Base-by-base conservation (phyloP, 257 asterid genomes). In the Petrea volubilis region DNA sequence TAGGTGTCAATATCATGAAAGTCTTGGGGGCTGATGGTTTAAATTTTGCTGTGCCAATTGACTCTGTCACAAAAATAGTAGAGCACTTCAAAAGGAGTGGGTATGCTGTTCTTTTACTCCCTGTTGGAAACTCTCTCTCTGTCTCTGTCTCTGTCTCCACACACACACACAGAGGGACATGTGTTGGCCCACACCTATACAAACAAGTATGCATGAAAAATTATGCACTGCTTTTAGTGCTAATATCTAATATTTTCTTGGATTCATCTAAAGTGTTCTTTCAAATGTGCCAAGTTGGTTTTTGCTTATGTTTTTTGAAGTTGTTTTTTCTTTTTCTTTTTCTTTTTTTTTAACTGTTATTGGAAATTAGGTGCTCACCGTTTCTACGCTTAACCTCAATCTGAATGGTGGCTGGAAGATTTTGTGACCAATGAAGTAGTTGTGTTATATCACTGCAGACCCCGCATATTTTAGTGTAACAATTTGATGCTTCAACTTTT, bases 41-140 rank as follows among this genome's bases (percentile, higher is more conserved):
- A 75, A 82, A 85, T 74, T 93, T 93, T 76, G 83, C 97, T 44
- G 96, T 90, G 18, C 98, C 97, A 64, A 76, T 88, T 68, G 97
- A 90, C 76, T 88, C 90, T 28, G 93, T 83, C 68, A 28, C 85
- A 77, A 87, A 81, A 78, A 90, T 93, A 47, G 68, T 90, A 17
- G 87, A 83, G 79, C 97, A 93, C 80, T 90, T 93, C 82, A 85
- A 87, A 76, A 78, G 33, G 46, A 86, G 83, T 53, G 96, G 97
- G 98, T 90, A 82, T 24, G 73, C 36, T 65, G 4, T 5, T 11
- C 74, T 1, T n/a, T 24, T 40, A 28, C 41, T n/a, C n/a, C n/a
- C n/a, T n/a, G n/a, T n/a, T n/a, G n/a, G n/a, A n/a, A n/a, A n/a
- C n/a, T n/a, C n/a, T n/a, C n/a, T n/a, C n/a, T n/a, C n/a, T 33